These are phyloP conservation scores for Ceratocystis eucalypticola DNA, from an alignment of 2,329 filamentous ascomycete species.

Conservation along the genomic window DNA sequence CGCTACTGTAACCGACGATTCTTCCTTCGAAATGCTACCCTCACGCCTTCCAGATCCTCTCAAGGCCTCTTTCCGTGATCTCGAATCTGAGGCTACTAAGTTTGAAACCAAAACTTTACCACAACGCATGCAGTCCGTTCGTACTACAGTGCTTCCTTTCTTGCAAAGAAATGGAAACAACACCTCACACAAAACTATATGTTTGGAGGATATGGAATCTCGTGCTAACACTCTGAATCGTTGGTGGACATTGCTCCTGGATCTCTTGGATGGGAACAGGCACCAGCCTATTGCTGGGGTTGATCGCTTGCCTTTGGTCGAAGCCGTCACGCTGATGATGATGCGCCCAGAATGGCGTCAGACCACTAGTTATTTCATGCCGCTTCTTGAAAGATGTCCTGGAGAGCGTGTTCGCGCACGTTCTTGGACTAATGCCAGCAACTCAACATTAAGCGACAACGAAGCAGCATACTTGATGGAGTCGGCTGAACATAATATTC, in stretches of 20 bases:
- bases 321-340: slow-evolving; percentile 71
- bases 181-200: slow-evolving; percentile 47
- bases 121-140: slow-evolving; percentile 62
- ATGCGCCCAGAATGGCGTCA: slow-evolving; percentile 76
- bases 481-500: slow-evolving; percentile 76
- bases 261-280: slow-evolving; percentile 56
- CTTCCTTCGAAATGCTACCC: slow-evolving; percentile 33
- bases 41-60: slow-evolving; percentile 35
- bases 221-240: slow-evolving; percentile 69
- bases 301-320: slow-evolving; percentile 69
- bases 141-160: slow-evolving; percentile 61
- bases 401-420: slow-evolving; percentile 34
- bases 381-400: slow-evolving; percentile 43
- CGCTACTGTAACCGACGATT: slow-evolving; percentile 32
- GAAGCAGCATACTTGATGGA: slow-evolving; percentile 39
- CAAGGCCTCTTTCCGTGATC: slow-evolving; percentile 41
- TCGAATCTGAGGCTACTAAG: slow-evolving; percentile 36
- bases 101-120: slow-evolving; percentile 53
- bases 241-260: slow-evolving; percentile 77
- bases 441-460: slow-evolving; percentile 55
- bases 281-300: slow-evolving; percentile 64
- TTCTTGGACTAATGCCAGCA: slow-evolving; percentile 38
- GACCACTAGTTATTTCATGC: slow-evolving; percentile 52
- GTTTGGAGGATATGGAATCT: slow-evolving; percentile 71
- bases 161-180: slow-evolving; percentile 56